Percentiles rank a stretch among this genome's conserved stretches.
phyloP scores from a whole-genome alignment of 2,329 filamentous ascomycete species.

The Penicillium oxalicum region DNA sequence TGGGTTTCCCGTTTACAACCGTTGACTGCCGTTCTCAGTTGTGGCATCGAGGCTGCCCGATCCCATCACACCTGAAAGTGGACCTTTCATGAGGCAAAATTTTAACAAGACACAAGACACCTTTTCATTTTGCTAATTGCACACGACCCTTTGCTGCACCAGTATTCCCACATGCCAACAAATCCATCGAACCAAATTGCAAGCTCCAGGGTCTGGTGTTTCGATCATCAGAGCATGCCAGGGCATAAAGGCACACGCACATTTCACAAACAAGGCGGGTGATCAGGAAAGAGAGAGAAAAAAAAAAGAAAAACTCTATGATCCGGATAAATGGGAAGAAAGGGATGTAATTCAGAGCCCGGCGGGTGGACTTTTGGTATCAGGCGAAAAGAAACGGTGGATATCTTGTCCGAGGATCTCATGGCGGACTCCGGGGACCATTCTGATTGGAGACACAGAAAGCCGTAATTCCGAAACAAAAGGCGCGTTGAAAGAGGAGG shows the following conservation, averaged over 20 bases:
- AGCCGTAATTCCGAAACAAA: conserved; percentile 20
- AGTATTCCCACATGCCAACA: conserved; percentile 28
- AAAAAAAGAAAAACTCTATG: conserved; percentile 28
- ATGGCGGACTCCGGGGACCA: conserved; percentile 31
- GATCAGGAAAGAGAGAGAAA: conserved; percentile 13
- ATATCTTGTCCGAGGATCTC: conserved; percentile 29
- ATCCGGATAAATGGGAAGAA: conserved; percentile 18
- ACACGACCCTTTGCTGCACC: conserved; percentile 18
- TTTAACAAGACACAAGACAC: conserved; percentile 15
- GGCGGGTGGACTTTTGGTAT: conserved; percentile 20
- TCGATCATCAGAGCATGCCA: conserved; percentile 15
- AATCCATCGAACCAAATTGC: conserved; percentile 9
- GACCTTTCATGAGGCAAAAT: not conserved
- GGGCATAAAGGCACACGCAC: conserved; percentile 8
- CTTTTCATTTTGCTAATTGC: conserved; percentile 13
- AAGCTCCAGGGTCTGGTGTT: conserved; percentile 12
- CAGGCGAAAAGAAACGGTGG: conserved; percentile 20
- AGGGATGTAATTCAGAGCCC: conserved; percentile 25
- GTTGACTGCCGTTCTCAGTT: too few species aligned
- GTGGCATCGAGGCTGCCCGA: too few species aligned
- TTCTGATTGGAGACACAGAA: conserved; percentile 20
- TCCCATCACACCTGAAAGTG: too few species aligned
- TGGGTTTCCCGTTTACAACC: too few species aligned
- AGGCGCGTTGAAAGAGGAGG: conserved; percentile 9
- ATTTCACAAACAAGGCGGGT: conserved; percentile 6